phyloP scores from a whole-genome alignment of 2,329 filamentous ascomycete species.

The Polytolypa hystricis region DNA sequence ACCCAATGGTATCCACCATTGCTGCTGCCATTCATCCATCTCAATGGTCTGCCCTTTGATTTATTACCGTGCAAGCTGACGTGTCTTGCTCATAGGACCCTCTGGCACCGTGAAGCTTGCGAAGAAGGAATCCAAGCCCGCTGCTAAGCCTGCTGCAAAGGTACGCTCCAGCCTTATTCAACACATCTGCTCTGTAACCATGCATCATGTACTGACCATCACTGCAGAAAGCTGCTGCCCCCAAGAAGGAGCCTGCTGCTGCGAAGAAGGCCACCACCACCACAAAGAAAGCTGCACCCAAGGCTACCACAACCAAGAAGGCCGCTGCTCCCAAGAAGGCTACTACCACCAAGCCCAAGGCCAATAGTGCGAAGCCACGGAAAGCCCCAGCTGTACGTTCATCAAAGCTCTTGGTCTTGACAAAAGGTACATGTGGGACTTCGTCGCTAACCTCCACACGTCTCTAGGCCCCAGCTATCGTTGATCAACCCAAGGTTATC shows the following conservation, averaged over 20 bases:
- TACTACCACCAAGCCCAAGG: slow-evolving; percentile 41
- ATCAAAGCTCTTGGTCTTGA: too few species aligned
- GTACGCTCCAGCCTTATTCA: background rate
- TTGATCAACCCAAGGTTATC: slow-evolving; percentile 58
- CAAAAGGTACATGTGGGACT: too few species aligned
- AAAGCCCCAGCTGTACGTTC: slow-evolving; percentile 37
- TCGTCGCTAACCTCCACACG: background rate
- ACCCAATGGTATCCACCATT: too few species aligned
- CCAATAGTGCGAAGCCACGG: slow-evolving; percentile 44
- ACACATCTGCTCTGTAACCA: slow-evolving; percentile 7
- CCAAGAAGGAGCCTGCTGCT: slow-evolving; percentile 20
- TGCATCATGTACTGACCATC: slow-evolving; percentile 20
- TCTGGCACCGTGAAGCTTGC: slow-evolving; percentile 88
- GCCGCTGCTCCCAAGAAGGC: slow-evolving; percentile 39
- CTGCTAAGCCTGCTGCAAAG: slow-evolving; percentile 25
- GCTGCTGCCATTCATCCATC: slow-evolving; percentile 1
- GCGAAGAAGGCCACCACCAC: slow-evolving; percentile 16
- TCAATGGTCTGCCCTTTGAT: slow-evolving; percentile 5
- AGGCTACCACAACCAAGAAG: slow-evolving; percentile 38
- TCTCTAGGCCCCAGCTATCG: slow-evolving; percentile 50
- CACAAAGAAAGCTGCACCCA: slow-evolving; percentile 27
- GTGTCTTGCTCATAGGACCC: slow-evolving; percentile 44
- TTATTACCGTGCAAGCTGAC: slow-evolving; percentile 18
- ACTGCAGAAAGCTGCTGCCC: slow-evolving; percentile 21
- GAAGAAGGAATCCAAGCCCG: slow-evolving; percentile 55